A percentile compares a stretch with the other conserved stretches of the same genome.
Evolutionary conservation across 2,329 filamentous ascomycete species (phyloP).

Genomic region (Alternaria arbusti): DNA sequence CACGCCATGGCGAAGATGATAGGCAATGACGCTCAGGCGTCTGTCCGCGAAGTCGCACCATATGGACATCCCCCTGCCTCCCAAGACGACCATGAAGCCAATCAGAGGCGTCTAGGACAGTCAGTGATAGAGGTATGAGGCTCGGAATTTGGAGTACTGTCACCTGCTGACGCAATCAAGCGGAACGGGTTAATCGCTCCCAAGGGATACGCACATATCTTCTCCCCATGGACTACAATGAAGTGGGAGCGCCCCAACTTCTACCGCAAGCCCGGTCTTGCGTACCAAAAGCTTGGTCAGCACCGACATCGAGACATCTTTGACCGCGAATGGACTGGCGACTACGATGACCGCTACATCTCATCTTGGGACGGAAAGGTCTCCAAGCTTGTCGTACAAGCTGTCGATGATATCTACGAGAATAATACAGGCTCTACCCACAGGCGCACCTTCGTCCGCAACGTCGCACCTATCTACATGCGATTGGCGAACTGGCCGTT

Average conservation of each 20-base stretch:
- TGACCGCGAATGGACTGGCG: constrained; percentile 31
- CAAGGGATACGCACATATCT: constrained; percentile 30
- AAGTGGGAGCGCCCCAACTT: constrained; percentile 34
- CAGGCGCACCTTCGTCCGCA: constrained; percentile 39
- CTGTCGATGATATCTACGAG: constrained; percentile 42
- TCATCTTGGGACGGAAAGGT: constrained; percentile 38
- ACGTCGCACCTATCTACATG: constrained; percentile 34
- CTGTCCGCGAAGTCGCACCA: constrained; percentile 16
- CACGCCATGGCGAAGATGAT: constrained; percentile 1
- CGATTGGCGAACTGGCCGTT: constrained; percentile 43
- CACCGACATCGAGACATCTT: constrained; percentile 34
- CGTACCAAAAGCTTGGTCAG: constrained; percentile 30
- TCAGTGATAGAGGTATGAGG: not conserved
- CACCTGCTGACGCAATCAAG: constrained; percentile 5
- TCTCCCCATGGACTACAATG: constrained; percentile 26
- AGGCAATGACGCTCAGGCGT: constrained; percentile 14
- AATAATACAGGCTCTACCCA: constrained; percentile 34
- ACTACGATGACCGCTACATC: constrained; percentile 42
- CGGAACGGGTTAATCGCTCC: constrained; percentile 15
- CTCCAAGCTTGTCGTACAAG: constrained; percentile 40
- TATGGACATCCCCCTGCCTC: not conserved
- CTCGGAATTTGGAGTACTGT: rapidly evolving
- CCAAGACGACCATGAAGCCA: not conserved
- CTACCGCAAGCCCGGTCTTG: constrained; percentile 33
- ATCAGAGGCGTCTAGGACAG: not conserved